Conservation (phyloP, 148 eudicot species). For the Rhododendron kiyosumense region DNA sequence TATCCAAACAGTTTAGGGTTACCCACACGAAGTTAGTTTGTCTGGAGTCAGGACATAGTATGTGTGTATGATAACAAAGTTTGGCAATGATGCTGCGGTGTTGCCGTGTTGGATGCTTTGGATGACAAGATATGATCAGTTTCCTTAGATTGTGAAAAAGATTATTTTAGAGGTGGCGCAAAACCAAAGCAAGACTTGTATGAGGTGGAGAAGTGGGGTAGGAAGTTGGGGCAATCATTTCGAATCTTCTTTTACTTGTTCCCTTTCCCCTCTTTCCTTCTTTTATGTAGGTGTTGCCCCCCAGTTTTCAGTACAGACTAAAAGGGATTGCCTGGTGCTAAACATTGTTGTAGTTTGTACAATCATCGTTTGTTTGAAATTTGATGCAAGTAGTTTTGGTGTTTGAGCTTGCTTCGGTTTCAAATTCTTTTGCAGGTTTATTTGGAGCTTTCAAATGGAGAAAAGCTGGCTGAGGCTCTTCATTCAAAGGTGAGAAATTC, state of each 20-base stretch:
- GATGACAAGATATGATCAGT: not conserved
- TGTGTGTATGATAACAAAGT: not conserved
- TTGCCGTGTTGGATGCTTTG: not conserved
- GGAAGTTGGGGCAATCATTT: not conserved
- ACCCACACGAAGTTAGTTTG: not conserved
- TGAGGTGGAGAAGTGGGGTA: not conserved
- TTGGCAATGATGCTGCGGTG: not conserved
- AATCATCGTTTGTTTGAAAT: not conserved
- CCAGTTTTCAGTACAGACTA: not conserved
- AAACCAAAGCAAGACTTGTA: not conserved
- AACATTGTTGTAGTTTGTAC: not conserved
- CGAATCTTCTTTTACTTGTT: not conserved
- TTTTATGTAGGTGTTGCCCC: not conserved
- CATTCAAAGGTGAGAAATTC: conserved; percentile 54
- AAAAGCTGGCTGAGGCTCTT: conserved; percentile 65
- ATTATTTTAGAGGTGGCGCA: not conserved
- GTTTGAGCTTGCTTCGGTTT: conserved; percentile 12
- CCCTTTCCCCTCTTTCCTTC: not conserved
- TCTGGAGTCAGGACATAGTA: not conserved
- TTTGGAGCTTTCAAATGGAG: conserved; percentile 82
- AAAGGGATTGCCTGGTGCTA: not conserved
- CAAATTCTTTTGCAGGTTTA: conserved; percentile 55
- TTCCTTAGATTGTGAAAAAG: not conserved
- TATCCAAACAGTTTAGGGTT: not conserved
- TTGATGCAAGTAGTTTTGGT: not conserved